Base-by-base conservation (phyloP, 2,329 filamentous ascomycete genomes). In the Arthrobotrys conoides region DNA sequence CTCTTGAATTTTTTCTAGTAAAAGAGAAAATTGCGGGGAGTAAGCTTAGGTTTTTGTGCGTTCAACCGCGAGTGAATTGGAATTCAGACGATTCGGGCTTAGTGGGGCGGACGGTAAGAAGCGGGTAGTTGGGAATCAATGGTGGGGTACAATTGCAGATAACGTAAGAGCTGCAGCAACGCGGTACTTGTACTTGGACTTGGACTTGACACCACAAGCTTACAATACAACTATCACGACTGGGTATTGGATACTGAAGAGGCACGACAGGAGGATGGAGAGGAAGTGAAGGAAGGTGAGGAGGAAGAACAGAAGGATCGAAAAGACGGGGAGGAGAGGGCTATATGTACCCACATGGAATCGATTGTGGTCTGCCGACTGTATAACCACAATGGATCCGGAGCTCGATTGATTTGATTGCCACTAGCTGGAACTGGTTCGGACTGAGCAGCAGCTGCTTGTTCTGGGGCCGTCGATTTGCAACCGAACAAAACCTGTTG, bases 341-440 rank as follows among this genome's bases (percentile, higher is more conserved):
- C 68, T 78, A 78, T 78, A 72, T 72, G 68, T 78, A 78, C 75
- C 75, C 75, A 78, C 75, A 78, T 78, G 75, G 72, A 71, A 78
- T 72, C 75, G 38, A 78, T 78, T 72, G 68, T 78, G 75, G 75
- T 59, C 75, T 61, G 67, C 66, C 75, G 75, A 61, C 68, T 53
- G 30, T 63, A 46, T 57, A 63, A 78, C 68, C 75, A 78, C 75
- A 78, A 78, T 49, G 22, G 75, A 63, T 78, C 68, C 75, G 72
- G 72, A 71, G 27, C 55, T 57, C 59, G 61, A 49, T n/a, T n/a
- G 22, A 71, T 46, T 49, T 20, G 48, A 20, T 22, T 48, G 12
- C 20, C 20, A 64, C 66, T 66, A 71, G 66, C 72, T 70, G 66
- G 38, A 71, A 59, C 72, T 70, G 66, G 38, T 77, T 77, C 49